Base-by-base conservation (phyloP, 176 grass and related monocot genomes). In the Oropetium thomaeum region DNA sequence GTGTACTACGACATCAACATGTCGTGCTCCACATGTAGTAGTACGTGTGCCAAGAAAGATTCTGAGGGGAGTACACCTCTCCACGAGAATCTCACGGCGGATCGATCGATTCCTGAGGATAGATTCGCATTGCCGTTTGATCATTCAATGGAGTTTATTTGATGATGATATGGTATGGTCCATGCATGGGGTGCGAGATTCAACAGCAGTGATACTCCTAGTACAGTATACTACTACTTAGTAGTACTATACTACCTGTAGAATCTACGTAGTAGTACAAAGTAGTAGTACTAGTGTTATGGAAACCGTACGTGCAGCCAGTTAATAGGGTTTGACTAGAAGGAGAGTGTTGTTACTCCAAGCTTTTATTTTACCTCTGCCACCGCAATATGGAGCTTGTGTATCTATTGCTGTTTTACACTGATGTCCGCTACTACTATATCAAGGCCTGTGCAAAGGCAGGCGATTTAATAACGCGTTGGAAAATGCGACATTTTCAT, bases 401-500 rank as follows among this genome's bases (percentile, higher is more conserved):
- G 49, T 58, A 31, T 20, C 7, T 64, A 26, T 14, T 70, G 48
- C n/a, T n/a, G n/a, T n/a, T n/a, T 55, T 22, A 34, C 41, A 55
- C 40, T 67, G 40, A 68, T 51, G n/a, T n/a, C n/a, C n/a, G 9
- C 27, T 51, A 16, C 42, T 64, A 35, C 19, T 22, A 13, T 22
- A 13, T 43, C 57, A 82, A 75, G 62, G 22, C 41, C 51, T 80
- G 84, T 67, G 27, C 40, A 45, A 37, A 15, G 65, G 28, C 30
- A 82, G 70, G 55, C 26, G 31, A 70, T 74, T 80, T 79, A 80
- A 83, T 70, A 80, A 83, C 66, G 61, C 16, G 37, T 81, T 85
- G 77, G 78, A 70, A 86, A 96, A 87, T 75, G 73, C 51, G 69
- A 78, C 81, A 25, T 10, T 69, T 57, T 61, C n/a, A n/a, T n/a